Evolutionary conservation across 495 filamentous ascomycete genomes (phyloP).

Genomic region (Evansstolkia leycettana): DNA sequence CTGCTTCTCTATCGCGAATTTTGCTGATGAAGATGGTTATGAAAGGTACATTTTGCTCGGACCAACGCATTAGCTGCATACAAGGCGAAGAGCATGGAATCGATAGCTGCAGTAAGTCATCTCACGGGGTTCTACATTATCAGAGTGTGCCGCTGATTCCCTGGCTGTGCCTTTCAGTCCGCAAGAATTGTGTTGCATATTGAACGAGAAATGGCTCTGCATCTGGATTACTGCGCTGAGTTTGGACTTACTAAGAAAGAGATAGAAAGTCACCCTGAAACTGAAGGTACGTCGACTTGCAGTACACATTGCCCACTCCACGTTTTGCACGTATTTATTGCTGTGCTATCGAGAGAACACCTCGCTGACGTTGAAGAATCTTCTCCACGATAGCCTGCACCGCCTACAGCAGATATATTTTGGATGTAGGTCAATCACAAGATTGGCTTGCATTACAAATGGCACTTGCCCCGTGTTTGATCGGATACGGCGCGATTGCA

Average conservation of each 20-base stretch:
- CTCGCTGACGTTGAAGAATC: conserved; percentile 11
- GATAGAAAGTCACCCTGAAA: conserved; percentile 62
- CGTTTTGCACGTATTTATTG: conserved; percentile 63
- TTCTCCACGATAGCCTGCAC: conserved; percentile 23
- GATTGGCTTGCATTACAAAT: conserved; percentile 78
- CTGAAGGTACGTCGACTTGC: conserved; percentile 42
- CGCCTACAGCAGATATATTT: conserved; percentile 56
- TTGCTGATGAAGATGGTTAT: not conserved
- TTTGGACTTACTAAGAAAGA: conserved; percentile 70
- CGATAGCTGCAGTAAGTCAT: conserved; percentile 48
- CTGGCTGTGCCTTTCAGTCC: conserved; percentile 35
- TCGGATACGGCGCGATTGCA: conserved; percentile 76
- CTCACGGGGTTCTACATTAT: conserved; percentile 1
- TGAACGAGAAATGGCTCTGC: conserved; percentile 65
- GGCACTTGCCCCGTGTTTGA: conserved; percentile 70
- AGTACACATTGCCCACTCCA: not conserved
- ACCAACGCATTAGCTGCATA: conserved; percentile 75
- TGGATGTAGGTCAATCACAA: conserved; percentile 78
- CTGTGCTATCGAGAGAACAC: conserved; percentile 26
- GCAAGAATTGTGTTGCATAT: conserved; percentile 63
- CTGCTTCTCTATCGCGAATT: not conserved
- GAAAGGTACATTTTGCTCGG: conserved; percentile 70
- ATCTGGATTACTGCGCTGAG: conserved; percentile 63
- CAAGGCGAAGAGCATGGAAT: conserved; percentile 62
- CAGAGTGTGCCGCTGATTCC: not conserved